These are phyloP conservation scores for Microdochium nivale DNA, from an alignment of 2,329 filamentous ascomycete species.

Conservation along the genomic window DNA sequence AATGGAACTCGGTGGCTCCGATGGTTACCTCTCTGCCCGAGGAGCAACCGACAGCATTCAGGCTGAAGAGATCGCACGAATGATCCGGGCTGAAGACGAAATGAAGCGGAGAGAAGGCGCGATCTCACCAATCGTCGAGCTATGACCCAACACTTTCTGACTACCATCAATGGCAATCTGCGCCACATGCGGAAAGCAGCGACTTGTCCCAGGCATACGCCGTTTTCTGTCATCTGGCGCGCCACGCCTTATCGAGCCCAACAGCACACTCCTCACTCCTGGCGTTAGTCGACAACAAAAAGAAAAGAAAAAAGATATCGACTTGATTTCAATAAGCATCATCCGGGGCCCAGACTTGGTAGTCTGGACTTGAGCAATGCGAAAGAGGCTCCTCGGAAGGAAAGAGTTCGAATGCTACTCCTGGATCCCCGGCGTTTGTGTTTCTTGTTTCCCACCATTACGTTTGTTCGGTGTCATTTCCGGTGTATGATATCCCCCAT, in stretches of 20 bases:
- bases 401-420: not conserved
- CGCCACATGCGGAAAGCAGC: no score
- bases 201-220: no score
- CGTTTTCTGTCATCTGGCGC: no score
- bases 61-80: slow-evolving; percentile 17
- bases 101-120: slow-evolving; percentile 20
- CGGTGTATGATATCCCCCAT: not conserved
- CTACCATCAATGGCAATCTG: not conserved
- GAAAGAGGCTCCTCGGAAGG: not conserved
- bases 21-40: slow-evolving; percentile 28
- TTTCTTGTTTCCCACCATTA: not conserved
- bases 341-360: not conserved
- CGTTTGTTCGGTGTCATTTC: not conserved
- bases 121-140: slow-evolving; percentile 21
- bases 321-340: not conserved
- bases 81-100: slow-evolving; percentile 23
- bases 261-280: no score
- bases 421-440: not conserved
- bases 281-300: no score
- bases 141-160: slow-evolving; percentile 20
- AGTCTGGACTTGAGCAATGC: not conserved
- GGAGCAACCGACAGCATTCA: slow-evolving; percentile 11
- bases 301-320: not conserved
- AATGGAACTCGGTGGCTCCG: slow-evolving; percentile 42
- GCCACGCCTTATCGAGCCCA: no score